These are phyloP conservation scores for Cyberlindnera subsufficiens DNA, from an alignment of 805 yeast genomes.

Conservation along the genomic window DNA sequence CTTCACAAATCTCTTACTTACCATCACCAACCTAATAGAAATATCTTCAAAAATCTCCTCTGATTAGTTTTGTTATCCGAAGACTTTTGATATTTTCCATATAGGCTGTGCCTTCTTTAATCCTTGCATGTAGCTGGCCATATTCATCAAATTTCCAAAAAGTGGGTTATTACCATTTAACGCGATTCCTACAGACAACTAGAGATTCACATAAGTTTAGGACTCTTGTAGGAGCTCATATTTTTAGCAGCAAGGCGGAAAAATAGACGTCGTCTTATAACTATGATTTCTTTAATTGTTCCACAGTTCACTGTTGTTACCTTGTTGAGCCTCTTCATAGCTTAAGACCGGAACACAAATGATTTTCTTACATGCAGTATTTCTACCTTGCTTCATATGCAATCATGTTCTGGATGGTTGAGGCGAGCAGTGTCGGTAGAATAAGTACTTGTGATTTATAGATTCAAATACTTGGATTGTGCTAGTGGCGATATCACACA, in stretches of 20 bases:
- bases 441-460: slow-evolving; percentile 36
- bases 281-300: slow-evolving; percentile 22
- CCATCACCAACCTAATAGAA: too few relatives aligned
- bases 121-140: slow-evolving; percentile 28
- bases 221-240: slow-evolving; percentile 24
- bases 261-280: slow-evolving; percentile 23
- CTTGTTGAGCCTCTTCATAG: slow-evolving; percentile 14
- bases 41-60: too few relatives aligned
- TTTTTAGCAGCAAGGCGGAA: slow-evolving; percentile 28
- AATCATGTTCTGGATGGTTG: slow-evolving; percentile 26
- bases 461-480: slow-evolving; percentile 32
- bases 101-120: slow-evolving; percentile 38
- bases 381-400: slow-evolving; percentile 28
- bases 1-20: too few relatives aligned
- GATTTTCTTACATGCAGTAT: slow-evolving; percentile 28
- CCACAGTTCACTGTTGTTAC: slow-evolving; percentile 24
- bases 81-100: too few relatives aligned
- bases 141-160: slow-evolving; percentile 28
- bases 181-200: slow-evolving; percentile 21
- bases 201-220: slow-evolving; percentile 19
- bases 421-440: slow-evolving; percentile 41
- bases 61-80: too few relatives aligned
- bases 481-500: slow-evolving; percentile 40
- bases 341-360: slow-evolving; percentile 24
- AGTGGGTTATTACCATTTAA: slow-evolving; percentile 29